Evolutionary conservation across 495 filamentous ascomycete genomes (phyloP), one percentile per base, ranked within the genome.

Genomic region (Xylaria castorea): DNA sequence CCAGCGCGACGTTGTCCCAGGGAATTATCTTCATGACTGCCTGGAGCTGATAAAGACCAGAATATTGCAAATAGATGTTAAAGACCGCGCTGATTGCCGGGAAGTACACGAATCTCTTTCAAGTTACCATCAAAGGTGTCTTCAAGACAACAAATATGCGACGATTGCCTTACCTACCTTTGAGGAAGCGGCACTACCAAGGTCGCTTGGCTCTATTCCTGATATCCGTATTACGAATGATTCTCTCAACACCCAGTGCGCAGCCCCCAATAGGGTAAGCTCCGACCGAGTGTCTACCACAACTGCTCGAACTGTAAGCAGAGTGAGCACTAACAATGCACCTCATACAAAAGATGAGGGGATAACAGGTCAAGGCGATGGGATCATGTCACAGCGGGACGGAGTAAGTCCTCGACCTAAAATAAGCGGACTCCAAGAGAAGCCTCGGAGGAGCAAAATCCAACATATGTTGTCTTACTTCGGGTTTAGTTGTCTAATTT

Each of bases 21-120:
- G 18, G 18, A 48, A 44, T 27, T 63, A 63, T 27, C 61, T 63
- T 63, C 9, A 63, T 20, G 61, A 63, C 61, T 63, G 61, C 22
- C 14, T 63, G n/a, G 38, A 14, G 36, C 38, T 63, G 9, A 63
- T 63, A 16, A 63, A 16, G 61, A 30, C 20, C 2, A 63, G n/a
- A 44, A 63, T 63, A 22, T n/a, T 63, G 3, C 61, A 27, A 16
- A 63, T 63, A 16, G 61, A 42, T 0, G 61, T 44, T 27, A n/a
- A 11, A 14, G 11, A 44, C 3, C 38, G 61, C 11, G 61, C 61
- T 14, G 22, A 63, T 16, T 63, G 61, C 27, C 20, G 40, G 9
- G 61, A 63, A 8, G 38, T 63, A 11, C 36, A 63, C 58, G 34
- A 62, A 5, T 38, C 34, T 7, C 58, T 62, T 7, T 16, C 32